Evolutionary conservation across 2,329 filamentous ascomycete genomes (phyloP).

Genomic region (Gliomastix tumulicola): DNA sequence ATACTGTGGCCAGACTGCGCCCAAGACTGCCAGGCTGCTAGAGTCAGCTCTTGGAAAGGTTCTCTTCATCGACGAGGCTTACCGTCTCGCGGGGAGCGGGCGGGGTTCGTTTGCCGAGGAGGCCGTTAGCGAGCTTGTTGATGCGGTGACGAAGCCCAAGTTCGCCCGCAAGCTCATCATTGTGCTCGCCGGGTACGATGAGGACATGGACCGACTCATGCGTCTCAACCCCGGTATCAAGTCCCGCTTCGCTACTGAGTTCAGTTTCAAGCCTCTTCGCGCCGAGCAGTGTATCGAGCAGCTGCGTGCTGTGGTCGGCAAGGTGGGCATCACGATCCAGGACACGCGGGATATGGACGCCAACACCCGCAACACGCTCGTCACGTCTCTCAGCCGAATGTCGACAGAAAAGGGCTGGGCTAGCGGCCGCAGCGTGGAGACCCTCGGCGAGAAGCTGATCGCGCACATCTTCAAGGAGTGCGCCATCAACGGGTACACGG

Average conservation of each 20-base stretch:
- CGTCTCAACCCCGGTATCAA: conserved; percentile 53
- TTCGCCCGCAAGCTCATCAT: conserved; percentile 54
- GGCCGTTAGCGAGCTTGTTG: conserved; percentile 43
- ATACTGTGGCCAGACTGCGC: conserved; percentile 62
- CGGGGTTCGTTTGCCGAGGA: conserved; percentile 50
- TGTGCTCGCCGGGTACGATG: conserved; percentile 62
- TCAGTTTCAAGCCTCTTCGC: conserved; percentile 45
- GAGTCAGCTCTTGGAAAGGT: conserved; percentile 60
- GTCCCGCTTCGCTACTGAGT: conserved; percentile 54
- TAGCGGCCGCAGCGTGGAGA: conserved; percentile 55
- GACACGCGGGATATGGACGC: conserved; percentile 13
- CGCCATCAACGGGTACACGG: conserved; percentile 20
- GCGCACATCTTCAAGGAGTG: conserved; percentile 25
- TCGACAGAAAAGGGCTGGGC: conserved; percentile 45
- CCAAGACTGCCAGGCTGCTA: conserved; percentile 52
- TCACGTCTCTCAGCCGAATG: conserved; percentile 31
- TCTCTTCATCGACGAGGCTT: conserved; percentile 66
- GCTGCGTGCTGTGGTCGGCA: conserved; percentile 26
- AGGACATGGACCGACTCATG: conserved; percentile 58
- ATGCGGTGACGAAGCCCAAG: conserved; percentile 43
- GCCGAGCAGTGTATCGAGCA: conserved; percentile 37
- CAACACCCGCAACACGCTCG: conserved; percentile 14
- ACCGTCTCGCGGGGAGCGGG: conserved; percentile 44
- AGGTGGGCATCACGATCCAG: conserved; percentile 19
- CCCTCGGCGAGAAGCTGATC: conserved; percentile 44